Conservation (phyloP, 768 basidiomycete genomes). For the Strobilomyces confusus region DNA sequence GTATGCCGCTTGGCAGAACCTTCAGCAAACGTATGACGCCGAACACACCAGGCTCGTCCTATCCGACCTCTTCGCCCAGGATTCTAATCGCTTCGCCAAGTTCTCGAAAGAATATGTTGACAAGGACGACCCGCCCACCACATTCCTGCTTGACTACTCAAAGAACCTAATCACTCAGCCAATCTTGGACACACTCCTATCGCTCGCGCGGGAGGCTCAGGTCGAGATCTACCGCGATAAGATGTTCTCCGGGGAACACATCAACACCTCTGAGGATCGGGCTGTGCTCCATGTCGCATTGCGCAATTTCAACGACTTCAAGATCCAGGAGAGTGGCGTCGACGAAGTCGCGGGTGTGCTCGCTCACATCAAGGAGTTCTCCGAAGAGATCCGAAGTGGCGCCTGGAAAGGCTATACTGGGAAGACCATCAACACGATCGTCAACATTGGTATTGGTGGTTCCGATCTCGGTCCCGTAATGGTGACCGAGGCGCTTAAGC, state of each 20-base stretch:
- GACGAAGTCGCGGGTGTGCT: conserved; percentile 82
- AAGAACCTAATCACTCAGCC: conserved; percentile 92
- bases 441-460: conserved; percentile 99
- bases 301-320: conserved; percentile 72
- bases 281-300: conserved; percentile 95
- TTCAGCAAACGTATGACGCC: conserved; percentile 76
- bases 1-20: conserved; percentile 86
- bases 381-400: conserved; percentile 78
- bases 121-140: conserved; percentile 58
- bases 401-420: conserved; percentile 97
- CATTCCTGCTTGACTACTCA: conserved; percentile 92
- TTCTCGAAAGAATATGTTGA: conserved; percentile 78
- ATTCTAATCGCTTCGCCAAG: conserved; percentile 81
- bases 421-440: conserved; percentile 88
- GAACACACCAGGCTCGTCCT: conserved; percentile 74
- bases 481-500: conserved; percentile 96
- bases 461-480: conserved; percentile 98
- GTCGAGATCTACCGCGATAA: conserved; percentile 83
- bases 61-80: conserved; percentile 88
- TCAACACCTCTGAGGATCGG: conserved; percentile 98
- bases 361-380: conserved; percentile 88
- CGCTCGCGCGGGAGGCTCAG: conserved; percentile 79
- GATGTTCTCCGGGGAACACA: conserved; percentile 95
- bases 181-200: conserved; percentile 72
- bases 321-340: conserved; percentile 76